phyloP scores from a whole-genome alignment of 1,284 basidiomycete genomes.

The Ustilago cynodontis region DNA sequence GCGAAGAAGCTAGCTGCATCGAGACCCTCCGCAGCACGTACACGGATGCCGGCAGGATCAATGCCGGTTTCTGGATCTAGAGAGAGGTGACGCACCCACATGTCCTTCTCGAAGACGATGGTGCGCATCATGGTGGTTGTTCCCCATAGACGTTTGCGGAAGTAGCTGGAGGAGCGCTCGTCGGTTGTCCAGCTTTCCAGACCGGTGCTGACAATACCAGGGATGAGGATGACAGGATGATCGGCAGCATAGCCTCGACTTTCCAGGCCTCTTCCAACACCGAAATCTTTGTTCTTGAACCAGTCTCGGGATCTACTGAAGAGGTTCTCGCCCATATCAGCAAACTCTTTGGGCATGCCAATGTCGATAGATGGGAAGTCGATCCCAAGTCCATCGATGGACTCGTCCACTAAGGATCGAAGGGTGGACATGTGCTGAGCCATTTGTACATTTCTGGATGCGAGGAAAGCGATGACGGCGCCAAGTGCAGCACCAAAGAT shows the following conservation, averaged over 20 bases:
- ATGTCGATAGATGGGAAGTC: constrained; percentile 58
- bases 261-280: constrained; percentile 55
- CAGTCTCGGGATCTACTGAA: constrained; percentile 59
- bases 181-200: constrained; percentile 67
- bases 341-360: constrained; percentile 63
- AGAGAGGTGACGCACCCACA: constrained; percentile 90
- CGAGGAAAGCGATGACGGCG: constrained; percentile 53
- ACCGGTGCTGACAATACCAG: constrained; percentile 68
- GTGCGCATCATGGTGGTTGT: constrained; percentile 82
- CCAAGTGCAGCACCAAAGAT: constrained; percentile 55
- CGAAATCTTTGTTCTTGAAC: constrained; percentile 66
- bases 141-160: constrained; percentile 67
- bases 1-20: constrained; percentile 88
- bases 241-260: constrained; percentile 57
- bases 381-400: constrained; percentile 51
- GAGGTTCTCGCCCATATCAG: constrained; percentile 62
- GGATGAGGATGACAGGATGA: constrained; percentile 67
- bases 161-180: constrained; percentile 52
- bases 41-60: constrained; percentile 88
- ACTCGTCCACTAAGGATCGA: constrained; percentile 60
- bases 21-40: constrained; percentile 86
- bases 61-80: constrained; percentile 90
- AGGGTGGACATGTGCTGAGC: constrained; percentile 53
- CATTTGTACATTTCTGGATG: constrained; percentile 52
- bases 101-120: constrained; percentile 84